These are phyloP conservation scores for Pseudonitzschia delicatissima DNA, from an alignment of 108 stramenopile genomes.

Conservation along the genomic window DNA sequence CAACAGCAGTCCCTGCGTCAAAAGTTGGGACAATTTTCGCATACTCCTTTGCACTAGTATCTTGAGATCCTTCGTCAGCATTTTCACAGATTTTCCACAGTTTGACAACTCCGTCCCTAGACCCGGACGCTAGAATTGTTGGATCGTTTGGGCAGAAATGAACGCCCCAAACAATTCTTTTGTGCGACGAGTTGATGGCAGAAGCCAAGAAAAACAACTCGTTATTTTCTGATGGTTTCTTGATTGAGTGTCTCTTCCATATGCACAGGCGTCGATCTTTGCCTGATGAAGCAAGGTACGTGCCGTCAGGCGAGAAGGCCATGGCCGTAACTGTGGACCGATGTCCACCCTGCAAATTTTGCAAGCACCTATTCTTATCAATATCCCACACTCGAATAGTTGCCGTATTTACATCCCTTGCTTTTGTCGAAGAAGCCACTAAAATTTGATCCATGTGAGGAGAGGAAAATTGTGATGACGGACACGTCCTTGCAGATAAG, in stretches of 20 bases:
- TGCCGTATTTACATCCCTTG: slow-evolving; percentile 77
- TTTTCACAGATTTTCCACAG: slow-evolving; percentile 60
- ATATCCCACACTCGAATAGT: slow-evolving; percentile 79
- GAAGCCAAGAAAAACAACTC: slow-evolving; percentile 43
- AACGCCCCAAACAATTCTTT: slow-evolving; percentile 82
- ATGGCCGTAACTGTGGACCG: slow-evolving; percentile 78
- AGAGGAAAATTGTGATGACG: neutral
- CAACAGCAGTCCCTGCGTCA: neutral
- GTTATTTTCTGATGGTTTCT: neutral
- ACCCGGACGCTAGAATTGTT: slow-evolving; percentile 71
- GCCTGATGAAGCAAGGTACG: slow-evolving; percentile 74
- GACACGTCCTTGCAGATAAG: slow-evolving; percentile 29
- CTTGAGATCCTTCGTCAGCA: slow-evolving; percentile 24
- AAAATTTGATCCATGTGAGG: slow-evolving; percentile 31
- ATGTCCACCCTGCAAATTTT: slow-evolving; percentile 75
- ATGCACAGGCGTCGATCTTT: slow-evolving; percentile 88
- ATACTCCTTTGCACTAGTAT: slow-evolving; percentile 13
- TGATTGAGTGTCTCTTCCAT: slow-evolving; percentile 45
- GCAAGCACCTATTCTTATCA: slow-evolving; percentile 48
- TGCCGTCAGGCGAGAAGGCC: slow-evolving; percentile 75
- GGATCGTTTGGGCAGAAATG: slow-evolving; percentile 71
- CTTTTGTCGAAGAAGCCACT: slow-evolving; percentile 83
- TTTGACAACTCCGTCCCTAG: slow-evolving; percentile 78
- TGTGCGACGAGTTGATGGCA: slow-evolving; percentile 77
- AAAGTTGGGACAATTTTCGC: slow-evolving; percentile 14